phyloP scores from a whole-genome alignment of 2,329 filamentous ascomycete species.

The Cucurbitaria berberidis region DNA sequence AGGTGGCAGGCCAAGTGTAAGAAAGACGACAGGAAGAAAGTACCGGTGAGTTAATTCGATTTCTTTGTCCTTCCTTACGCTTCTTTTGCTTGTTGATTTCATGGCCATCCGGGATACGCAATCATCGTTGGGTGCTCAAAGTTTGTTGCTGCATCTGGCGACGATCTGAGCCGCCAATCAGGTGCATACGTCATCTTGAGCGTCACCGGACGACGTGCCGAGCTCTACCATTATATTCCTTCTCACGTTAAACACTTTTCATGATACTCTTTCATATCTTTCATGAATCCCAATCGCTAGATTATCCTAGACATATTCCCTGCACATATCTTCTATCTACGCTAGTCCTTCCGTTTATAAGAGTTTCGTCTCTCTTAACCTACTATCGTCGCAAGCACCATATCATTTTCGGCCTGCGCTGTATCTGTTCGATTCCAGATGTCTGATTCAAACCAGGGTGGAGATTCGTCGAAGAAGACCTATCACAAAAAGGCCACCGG shows the following conservation, averaged over 20 bases:
- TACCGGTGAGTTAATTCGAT: constrained; percentile 34
- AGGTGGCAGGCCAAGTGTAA: constrained; percentile 68
- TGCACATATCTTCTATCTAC: background rate
- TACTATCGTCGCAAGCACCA: background rate
- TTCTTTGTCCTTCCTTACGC: background rate
- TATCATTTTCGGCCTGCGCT: background rate
- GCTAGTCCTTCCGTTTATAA: background rate
- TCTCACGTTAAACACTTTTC: constrained; percentile 1
- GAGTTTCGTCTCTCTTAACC: background rate
- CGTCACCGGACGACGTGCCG: constrained; percentile 6
- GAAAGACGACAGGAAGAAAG: constrained; percentile 67
- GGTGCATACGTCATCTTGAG: constrained; percentile 22
- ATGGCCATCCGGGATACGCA: background rate
- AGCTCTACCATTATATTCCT: background rate
- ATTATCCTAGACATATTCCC: background rate
- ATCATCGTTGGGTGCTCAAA: no score
- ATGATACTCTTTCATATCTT: background rate
- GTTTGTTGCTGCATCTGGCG: background rate
- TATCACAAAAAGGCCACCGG: constrained; percentile 76
- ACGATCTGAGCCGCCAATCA: constrained; percentile 1
- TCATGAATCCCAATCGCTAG: constrained; percentile 12
- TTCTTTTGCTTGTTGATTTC: constrained; percentile 1
- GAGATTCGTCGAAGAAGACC: constrained; percentile 65
- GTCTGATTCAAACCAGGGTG: constrained; percentile 56
- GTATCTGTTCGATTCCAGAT: constrained; percentile 42